Base-by-base conservation (phyloP, 371 early-diverging fungal genomes). In the Apophysomyces elegans region DNA sequence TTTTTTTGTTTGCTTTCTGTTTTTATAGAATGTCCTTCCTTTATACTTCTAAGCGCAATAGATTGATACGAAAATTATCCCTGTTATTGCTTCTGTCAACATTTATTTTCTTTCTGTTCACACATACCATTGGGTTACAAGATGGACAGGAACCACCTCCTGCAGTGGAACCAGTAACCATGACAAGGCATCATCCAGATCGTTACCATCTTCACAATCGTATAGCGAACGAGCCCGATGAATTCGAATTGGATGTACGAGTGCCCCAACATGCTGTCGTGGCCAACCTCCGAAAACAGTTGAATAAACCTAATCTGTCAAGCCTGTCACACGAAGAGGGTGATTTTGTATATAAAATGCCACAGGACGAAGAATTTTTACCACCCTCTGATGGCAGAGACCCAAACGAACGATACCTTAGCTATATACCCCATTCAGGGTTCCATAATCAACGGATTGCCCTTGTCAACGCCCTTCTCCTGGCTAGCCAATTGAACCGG, bases 351-450 rank as follows among this genome's bases (percentile, higher is more conserved):
- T 71, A 57, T 61, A 66, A 37, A 62, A 16, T 35, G 7, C 26
- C n/a, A 7, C 12, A 54, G 21, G 72, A 71, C 58, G 43, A 71
- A 16, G 56, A 43, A 4, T 67, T 46, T 32, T 39, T 71, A 8
- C 72, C 72, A 18, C 58, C 64, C 1, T 64, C 62, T 7, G 67
- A 67, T 43, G 70, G 67, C 38, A 65, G 35, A 7, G 66, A 63
- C 41, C 50, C 16, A 1, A 21, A 58, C 45, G 74, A 78, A 59
- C 76, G 74, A 36, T 88, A 74, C 47, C 58, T 88, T 1, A 72
- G 80, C n/a, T 88, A 79, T 68, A 57, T 84, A 37, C 87, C 87
- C 12, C 88, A 88, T 59, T 86, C 85, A 26, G 88, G 88, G 4
- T 81, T 86, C 62, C 85, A 86, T 44, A 88, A 88, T 62, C 88